Evolutionary conservation across 108 stramenopile genomes (phyloP).

Genomic region (Fragilariopsis cylindrus): DNA sequence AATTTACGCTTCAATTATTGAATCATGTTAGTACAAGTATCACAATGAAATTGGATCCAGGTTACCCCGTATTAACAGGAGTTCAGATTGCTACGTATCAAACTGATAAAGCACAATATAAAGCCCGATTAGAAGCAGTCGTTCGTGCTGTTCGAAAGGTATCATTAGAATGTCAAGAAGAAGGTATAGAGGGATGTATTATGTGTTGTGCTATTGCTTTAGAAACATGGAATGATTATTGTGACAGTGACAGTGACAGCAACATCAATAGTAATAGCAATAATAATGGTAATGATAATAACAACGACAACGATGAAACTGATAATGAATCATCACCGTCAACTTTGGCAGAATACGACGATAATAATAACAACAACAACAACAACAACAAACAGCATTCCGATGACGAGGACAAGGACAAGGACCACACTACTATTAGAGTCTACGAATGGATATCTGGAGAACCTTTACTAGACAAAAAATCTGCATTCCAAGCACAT

Average conservation of each 20-base stretch:
- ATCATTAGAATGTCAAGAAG: constrained; percentile 24
- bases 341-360: neutral
- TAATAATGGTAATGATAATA: too few species aligned
- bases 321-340: too few species aligned
- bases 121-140: constrained; percentile 33
- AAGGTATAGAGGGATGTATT: constrained; percentile 32
- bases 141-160: constrained; percentile 17
- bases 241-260: neutral
- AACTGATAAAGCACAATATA: neutral
- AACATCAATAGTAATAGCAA: neutral
- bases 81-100: constrained; percentile 34
- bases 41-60: constrained; percentile 19
- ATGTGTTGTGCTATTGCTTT: constrained; percentile 37
- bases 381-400: neutral
- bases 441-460: constrained; percentile 33
- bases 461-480: constrained; percentile 34
- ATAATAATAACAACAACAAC: neutral
- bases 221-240: constrained; percentile 33
- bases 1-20: constrained; percentile 25
- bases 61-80: constrained; percentile 26
- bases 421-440: neutral
- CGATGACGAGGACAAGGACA: neutral
- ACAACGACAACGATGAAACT: too few species aligned
- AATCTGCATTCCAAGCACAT: constrained; percentile 43
- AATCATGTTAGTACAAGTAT: neutral